Conservation (phyloP, 1,284 basidiomycete genomes). For the Tranzscheliella williamsii region DNA sequence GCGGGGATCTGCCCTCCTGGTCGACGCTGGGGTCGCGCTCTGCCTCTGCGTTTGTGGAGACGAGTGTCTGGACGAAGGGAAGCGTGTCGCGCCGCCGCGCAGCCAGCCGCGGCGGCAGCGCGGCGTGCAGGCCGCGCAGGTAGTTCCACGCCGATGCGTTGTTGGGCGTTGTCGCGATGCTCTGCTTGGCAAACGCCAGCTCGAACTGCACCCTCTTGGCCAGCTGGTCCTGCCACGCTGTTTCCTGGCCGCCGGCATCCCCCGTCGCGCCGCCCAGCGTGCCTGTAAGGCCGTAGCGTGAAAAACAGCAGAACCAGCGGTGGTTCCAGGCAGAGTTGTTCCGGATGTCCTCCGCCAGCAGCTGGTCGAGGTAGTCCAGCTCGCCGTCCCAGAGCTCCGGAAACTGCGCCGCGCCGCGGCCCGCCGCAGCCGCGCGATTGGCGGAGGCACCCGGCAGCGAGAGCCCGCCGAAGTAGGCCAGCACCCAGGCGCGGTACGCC, state of each 20-base stretch:
- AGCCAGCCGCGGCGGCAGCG: neutral
- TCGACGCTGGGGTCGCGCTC: conserved; percentile 26
- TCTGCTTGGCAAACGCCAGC: conserved; percentile 28
- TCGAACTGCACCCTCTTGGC: conserved; percentile 9
- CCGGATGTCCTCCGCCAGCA: conserved; percentile 78
- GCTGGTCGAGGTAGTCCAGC: conserved; percentile 73
- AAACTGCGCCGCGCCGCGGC: conserved; percentile 12
- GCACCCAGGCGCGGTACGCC: conserved; percentile 56
- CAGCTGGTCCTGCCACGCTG: conserved; percentile 16
- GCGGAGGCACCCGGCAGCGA: neutral
- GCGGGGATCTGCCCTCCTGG: conserved; percentile 8
- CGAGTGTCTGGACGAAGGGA: conserved; percentile 12
- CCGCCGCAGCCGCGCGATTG: neutral
- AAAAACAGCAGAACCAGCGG: conserved; percentile 86
- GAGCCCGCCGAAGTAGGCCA: conserved; percentile 51
- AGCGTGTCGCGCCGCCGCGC: neutral
- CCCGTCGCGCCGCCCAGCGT: neutral
- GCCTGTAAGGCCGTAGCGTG: conserved; percentile 15
- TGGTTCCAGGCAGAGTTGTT: conserved; percentile 99
- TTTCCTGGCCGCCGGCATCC: neutral
- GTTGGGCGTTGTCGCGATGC: conserved; percentile 39
- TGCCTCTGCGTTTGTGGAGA: conserved; percentile 19
- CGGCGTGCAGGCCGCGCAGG: conserved; percentile 39
- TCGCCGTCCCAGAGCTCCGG: conserved; percentile 75
- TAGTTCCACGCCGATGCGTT: conserved; percentile 56